phyloP scores from a whole-genome alignment of 805 yeast species.

The Saitoella complicata region DNA sequence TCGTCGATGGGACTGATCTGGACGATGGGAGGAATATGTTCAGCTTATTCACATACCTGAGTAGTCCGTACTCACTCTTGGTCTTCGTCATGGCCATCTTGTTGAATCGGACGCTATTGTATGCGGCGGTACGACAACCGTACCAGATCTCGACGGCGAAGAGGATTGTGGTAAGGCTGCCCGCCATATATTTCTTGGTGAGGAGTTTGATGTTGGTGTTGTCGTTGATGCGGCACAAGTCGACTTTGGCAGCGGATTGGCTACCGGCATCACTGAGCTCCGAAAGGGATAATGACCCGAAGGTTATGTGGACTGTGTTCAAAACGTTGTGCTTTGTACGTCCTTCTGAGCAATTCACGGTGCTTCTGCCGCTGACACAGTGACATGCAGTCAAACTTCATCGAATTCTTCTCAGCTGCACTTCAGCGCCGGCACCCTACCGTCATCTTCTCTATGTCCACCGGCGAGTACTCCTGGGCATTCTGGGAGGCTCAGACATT shows the following conservation, averaged over 20 bases:
- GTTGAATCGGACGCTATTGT: conserved; percentile 40
- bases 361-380: conserved; percentile 1
- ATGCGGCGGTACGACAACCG: conserved; percentile 37
- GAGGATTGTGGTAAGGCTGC: conserved; percentile 19
- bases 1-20: no score
- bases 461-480: no score
- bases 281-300: no score
- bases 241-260: no score
- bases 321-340: background rate
- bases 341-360: no score
- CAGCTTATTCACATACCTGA: conserved; percentile 14
- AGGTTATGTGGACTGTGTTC: background rate
- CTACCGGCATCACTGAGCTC: no score
- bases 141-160: conserved; percentile 11
- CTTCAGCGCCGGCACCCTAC: no score
- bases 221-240: conserved; percentile 1
- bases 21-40: no score
- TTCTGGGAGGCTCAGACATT: no score
- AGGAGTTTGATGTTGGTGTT: conserved; percentile 10
- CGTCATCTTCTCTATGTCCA: no score
- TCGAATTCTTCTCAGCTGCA: no score
- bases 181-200: conserved; percentile 19
- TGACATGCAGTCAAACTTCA: background rate
- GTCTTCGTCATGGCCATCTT: conserved; percentile 45
- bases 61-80: conserved; percentile 19